phyloP scores from a whole-genome alignment of 2,329 filamentous ascomycete genomes.

The Aspergillus aculeatinus region DNA sequence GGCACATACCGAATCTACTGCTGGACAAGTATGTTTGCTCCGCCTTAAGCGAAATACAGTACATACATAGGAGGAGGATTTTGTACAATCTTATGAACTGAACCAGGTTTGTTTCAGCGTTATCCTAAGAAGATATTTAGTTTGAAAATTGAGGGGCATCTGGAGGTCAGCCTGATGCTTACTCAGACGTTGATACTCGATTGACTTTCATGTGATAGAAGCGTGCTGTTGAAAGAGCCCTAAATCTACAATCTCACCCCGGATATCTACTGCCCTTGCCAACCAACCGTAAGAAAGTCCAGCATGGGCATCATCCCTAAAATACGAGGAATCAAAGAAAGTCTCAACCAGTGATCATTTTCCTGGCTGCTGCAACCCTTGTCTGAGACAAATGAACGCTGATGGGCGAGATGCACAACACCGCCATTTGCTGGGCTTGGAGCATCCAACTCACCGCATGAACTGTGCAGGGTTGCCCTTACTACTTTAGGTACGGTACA shows the following conservation, averaged over 20 bases:
- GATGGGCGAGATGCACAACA: conserved; percentile 16
- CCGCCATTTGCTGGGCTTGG: conserved; percentile 16
- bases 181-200: not conserved
- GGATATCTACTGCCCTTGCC: too few relatives aligned
- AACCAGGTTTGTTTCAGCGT: not conserved
- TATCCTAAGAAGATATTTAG: not conserved
- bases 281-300: too few relatives aligned
- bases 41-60: conserved; percentile 3
- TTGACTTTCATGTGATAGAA: not conserved
- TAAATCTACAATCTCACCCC: not conserved
- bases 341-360: conserved; percentile 6
- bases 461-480: not conserved
- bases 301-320: not conserved
- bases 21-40: not conserved
- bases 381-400: conserved; percentile 21
- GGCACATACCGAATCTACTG: not conserved
- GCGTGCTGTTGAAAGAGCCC: not conserved
- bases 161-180: not conserved
- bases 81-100: not conserved
- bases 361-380: conserved; percentile 4
- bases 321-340: conserved; percentile 4
- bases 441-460: conserved; percentile 15
- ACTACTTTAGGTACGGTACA: not conserved
- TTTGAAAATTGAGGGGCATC: not conserved
- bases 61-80: too few relatives aligned